Base-by-base conservation (phyloP, 768 basidiomycete species). In the Tubosaeta brunneosetosa region DNA sequence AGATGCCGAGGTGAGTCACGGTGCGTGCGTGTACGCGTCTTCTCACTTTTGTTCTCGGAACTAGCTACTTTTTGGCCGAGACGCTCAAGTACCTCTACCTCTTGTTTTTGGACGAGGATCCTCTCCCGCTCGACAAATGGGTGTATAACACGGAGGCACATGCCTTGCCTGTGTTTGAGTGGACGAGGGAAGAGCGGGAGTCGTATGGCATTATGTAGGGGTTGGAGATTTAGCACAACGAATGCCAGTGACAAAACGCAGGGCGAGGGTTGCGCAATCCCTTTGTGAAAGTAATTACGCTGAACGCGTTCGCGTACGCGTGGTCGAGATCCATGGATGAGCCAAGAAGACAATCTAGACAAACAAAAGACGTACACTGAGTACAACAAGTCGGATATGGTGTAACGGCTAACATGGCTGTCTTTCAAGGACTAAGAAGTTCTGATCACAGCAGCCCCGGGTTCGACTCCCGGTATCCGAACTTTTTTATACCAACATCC, bases 131-230 rank as follows among this genome's bases (percentile, higher is more conserved):
- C 32, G 71, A 78, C 14, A 69, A 76, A 36, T 85, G 77, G 76
- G 82, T 84, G 3, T 82, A 82, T 51, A 84, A 80, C 55, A 84
- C 82, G 0, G 83, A 84, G 66, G 91, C 87, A 6, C 91, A 91
- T 61, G 81, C 89, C 8, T 71, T 91, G 11, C 87, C 86, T 16
- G 75, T 89, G 38, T 85, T 88, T 61, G 61, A 74, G 49, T 88
- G 85, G 85, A 79, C 76, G 4, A 58, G 58, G 25, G 69, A 72
- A 58, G 85, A 88, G 66, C 77, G 72, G 58, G 60, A 70, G 51
- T 64, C 64, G 45, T 82, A 79, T 34, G 63, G 60, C 17, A 60
- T 62, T 6, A n/a, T 50, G 10, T 64, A 31, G 33, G 33, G 22
- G 22, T 22, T 22, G 22, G 22, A 22, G 22, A 22, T 22, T 22